Conservation (phyloP, 805 yeast genomes). For the Lipomyces anomalus region DNA sequence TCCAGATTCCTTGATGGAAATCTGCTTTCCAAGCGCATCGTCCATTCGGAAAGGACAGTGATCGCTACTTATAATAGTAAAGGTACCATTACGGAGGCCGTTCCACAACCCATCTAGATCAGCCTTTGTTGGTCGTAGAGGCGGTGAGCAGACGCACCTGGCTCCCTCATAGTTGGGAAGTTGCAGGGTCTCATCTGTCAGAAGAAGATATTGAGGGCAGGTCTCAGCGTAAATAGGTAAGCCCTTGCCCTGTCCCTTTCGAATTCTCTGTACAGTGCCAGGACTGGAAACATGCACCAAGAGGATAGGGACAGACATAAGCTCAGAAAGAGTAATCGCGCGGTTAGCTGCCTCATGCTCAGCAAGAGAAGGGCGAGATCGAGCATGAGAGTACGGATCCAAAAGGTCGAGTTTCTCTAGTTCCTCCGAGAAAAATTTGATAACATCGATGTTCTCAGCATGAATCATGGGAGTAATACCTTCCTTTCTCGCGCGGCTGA, state of each 20-base stretch:
- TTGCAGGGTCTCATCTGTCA: slow-evolving; percentile 39
- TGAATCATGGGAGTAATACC: slow-evolving; percentile 48
- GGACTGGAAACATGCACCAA: slow-evolving; percentile 48
- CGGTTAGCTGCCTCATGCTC: slow-evolving; percentile 50
- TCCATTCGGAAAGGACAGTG: slow-evolving; percentile 45
- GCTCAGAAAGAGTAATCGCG: slow-evolving; percentile 41
- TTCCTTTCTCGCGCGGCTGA: slow-evolving; percentile 38
- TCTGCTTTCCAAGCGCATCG: slow-evolving; percentile 39
- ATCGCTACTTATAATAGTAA: slow-evolving; percentile 43
- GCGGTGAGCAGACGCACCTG: slow-evolving; percentile 48
- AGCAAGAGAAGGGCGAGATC: slow-evolving; percentile 43
- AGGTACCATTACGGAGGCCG: slow-evolving; percentile 44
- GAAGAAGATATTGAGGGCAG: slow-evolving; percentile 46
- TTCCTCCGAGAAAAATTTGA: slow-evolving; percentile 40
- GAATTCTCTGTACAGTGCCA: slow-evolving; percentile 40
- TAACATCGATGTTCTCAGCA: slow-evolving; percentile 47
- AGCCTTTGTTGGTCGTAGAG: slow-evolving; percentile 39
- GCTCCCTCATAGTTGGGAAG: slow-evolving; percentile 43
- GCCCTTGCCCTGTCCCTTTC: slow-evolving; percentile 40
- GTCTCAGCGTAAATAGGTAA: slow-evolving; percentile 46
- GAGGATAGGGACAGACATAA: slow-evolving; percentile 43
- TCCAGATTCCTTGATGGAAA: slow-evolving; percentile 29
- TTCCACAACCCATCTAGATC: slow-evolving; percentile 45
- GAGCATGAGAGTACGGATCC: slow-evolving; percentile 44
- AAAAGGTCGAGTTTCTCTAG: slow-evolving; percentile 37